A percentile compares a stretch with the other conserved stretches of the same genome.
phyloP scores from a whole-genome alignment of 306 rosid genomes.

The Malus domestica region DNA sequence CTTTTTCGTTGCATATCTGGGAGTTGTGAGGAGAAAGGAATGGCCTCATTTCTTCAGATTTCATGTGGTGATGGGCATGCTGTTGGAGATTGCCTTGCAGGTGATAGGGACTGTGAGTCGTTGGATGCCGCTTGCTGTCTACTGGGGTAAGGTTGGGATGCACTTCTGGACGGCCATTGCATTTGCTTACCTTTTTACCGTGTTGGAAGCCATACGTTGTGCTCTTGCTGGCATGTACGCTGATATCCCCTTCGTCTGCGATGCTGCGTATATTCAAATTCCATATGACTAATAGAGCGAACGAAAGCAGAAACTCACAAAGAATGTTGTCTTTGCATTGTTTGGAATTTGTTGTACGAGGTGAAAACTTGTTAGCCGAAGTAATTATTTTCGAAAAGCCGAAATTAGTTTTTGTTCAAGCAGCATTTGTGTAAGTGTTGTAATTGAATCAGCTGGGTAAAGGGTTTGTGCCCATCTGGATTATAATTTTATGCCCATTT shows the following conservation, averaged over 20 bases:
- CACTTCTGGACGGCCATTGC: constrained; percentile 78
- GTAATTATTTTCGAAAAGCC: background rate
- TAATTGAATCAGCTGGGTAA: background rate
- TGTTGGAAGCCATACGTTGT: constrained; percentile 55
- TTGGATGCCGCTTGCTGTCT: constrained; percentile 75
- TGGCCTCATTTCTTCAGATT: constrained; percentile 97
- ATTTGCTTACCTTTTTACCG: constrained; percentile 64
- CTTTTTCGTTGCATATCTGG: constrained; percentile 82
- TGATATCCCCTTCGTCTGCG: constrained; percentile 76
- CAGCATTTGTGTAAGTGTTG: background rate
- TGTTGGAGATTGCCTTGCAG: constrained; percentile 84
- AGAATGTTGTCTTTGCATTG: background rate
- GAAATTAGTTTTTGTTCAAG: too few relatives aligned
- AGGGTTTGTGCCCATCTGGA: background rate
- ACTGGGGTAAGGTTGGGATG: constrained; percentile 92
- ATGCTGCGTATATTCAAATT: constrained; percentile 89
- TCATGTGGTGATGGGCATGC: constrained; percentile 93
- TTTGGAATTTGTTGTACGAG: background rate
- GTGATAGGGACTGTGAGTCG: constrained; percentile 85
- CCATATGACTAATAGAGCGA: constrained; percentile 56
- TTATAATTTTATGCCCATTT: background rate
- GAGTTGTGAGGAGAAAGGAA: constrained; percentile 86
- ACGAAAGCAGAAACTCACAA: background rate
- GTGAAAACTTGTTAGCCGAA: background rate
- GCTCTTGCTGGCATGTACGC: constrained; percentile 94